phyloP scores from a whole-genome alignment of 768 basidiomycete species.

The Xerocomus brunneocitrinus region DNA sequence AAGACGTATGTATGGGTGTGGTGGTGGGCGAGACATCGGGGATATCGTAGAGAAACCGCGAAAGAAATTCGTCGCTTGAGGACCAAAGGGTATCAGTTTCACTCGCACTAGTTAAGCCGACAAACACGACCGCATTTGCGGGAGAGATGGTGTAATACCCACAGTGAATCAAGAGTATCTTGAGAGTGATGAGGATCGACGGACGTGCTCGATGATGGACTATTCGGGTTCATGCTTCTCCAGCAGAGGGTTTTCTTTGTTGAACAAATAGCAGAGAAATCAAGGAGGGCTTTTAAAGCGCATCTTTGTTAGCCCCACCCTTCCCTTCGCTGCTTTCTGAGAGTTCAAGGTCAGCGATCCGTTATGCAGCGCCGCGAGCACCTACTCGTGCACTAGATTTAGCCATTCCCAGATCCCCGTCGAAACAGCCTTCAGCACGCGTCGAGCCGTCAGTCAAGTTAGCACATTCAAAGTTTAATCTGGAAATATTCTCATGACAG shows the following conservation, averaged over 20 bases:
- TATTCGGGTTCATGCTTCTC: background rate
- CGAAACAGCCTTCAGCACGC: background rate
- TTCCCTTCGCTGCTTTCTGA: background rate
- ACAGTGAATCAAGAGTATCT: constrained; percentile 9
- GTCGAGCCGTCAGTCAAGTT: background rate
- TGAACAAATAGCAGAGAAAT: background rate
- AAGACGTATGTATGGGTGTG: background rate
- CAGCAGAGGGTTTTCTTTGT: background rate
- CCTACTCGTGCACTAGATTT: background rate
- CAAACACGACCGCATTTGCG: background rate
- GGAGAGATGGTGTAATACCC: background rate
- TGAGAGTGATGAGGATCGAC: background rate
- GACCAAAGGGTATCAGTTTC: background rate
- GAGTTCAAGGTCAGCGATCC: constrained; percentile 7
- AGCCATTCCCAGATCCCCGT: background rate
- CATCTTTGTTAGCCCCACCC: background rate
- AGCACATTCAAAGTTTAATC: background rate
- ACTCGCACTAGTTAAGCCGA: background rate
- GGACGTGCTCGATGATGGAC: background rate
- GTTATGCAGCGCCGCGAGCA: background rate
- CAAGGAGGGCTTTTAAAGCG: constrained; percentile 4
- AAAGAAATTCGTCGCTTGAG: constrained; percentile 16
- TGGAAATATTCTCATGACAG: background rate
- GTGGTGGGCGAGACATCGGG: background rate
- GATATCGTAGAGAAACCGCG: constrained; percentile 1